Evolutionary conservation across 163 green algal genomes (phyloP).

Genomic region (Trebouxia gelatinosa): DNA sequence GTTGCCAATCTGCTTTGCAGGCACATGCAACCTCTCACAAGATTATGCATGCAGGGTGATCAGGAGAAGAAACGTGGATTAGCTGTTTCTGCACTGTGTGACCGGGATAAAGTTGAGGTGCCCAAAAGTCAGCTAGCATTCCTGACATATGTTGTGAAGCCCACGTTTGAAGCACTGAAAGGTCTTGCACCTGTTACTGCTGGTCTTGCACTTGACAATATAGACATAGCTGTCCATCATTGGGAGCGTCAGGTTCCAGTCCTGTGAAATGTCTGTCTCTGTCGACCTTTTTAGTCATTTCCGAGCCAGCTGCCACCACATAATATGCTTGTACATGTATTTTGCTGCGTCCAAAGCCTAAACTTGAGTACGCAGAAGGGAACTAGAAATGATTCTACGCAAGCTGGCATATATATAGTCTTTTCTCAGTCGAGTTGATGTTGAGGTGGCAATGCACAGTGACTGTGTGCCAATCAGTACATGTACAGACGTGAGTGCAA

Average conservation of each 20-base stretch:
- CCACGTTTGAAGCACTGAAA: slow-evolving; percentile 34
- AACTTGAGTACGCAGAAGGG: neutral
- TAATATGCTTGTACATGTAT: neutral
- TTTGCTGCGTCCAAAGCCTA: neutral
- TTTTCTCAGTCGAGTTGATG: too few relatives aligned
- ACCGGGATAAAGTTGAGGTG: slow-evolving; percentile 63
- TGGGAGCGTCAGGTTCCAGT: slow-evolving; percentile 24
- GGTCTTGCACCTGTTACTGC: slow-evolving; percentile 11
- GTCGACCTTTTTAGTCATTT: too few relatives aligned
- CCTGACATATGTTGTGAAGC: slow-evolving; percentile 48
- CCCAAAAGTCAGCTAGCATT: slow-evolving; percentile 61
- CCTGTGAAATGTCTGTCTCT: too few relatives aligned
- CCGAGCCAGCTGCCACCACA: neutral
- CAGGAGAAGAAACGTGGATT: slow-evolving; percentile 57
- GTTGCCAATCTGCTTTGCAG: too few relatives aligned
- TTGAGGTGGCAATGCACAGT: too few relatives aligned
- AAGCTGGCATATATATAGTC: too few relatives aligned
- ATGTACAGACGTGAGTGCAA: too few relatives aligned
- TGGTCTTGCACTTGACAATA: slow-evolving; percentile 30
- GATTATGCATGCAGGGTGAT: too few relatives aligned
- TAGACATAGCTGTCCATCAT: slow-evolving; percentile 25
- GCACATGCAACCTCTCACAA: too few relatives aligned
- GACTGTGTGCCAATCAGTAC: too few relatives aligned
- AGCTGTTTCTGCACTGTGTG: slow-evolving; percentile 65
- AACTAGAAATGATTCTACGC: neutral